Percentiles rank a stretch among this genome's conserved stretches.
Evolutionary conservation across 2,329 filamentous ascomycete genomes (phyloP).

Genomic region (Stachybotrys chartarum): DNA sequence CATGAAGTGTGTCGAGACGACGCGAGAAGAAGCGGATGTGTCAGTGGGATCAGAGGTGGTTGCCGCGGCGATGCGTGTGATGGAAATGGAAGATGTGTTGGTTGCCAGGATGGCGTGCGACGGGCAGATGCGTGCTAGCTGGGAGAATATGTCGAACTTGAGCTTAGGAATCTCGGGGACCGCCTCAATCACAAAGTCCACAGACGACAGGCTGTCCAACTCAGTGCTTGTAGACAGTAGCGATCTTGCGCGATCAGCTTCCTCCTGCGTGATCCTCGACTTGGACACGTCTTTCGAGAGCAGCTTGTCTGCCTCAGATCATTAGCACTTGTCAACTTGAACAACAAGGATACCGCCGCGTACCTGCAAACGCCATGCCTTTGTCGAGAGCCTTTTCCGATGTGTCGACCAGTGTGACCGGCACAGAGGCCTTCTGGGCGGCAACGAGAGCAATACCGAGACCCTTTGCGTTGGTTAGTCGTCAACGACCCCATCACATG

Average conservation of each 20-base stretch:
- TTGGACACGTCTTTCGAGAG: conserved; percentile 90
- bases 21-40: conserved; percentile 73
- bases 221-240: conserved; percentile 64
- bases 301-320: conserved; percentile 62
- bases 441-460: conserved; percentile 94
- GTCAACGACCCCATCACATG: conserved; percentile 25
- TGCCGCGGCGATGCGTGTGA: conserved; percentile 89
- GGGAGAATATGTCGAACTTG: conserved; percentile 80
- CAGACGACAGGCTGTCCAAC: conserved; percentile 69
- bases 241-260: conserved; percentile 66
- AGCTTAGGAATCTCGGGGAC: conserved; percentile 86
- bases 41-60: conserved; percentile 74
- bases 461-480: conserved; percentile 49
- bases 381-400: conserved; percentile 82
- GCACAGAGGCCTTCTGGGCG: conserved; percentile 73
- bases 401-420: conserved; percentile 79
- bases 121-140: conserved; percentile 74
- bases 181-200: conserved; percentile 96
- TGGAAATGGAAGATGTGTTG: conserved; percentile 97
- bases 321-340: background rate
- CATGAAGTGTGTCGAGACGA: conserved; percentile 98
- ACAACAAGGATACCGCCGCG: conserved; percentile 10
- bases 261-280: conserved; percentile 72
- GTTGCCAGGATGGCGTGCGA: conserved; percentile 87
- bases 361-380: conserved; percentile 82